Percentiles rank a stretch among this genome's conserved stretches.
Conservation (phyloP, 768 basidiomycete species). For the Podaxis sp. region DNA sequence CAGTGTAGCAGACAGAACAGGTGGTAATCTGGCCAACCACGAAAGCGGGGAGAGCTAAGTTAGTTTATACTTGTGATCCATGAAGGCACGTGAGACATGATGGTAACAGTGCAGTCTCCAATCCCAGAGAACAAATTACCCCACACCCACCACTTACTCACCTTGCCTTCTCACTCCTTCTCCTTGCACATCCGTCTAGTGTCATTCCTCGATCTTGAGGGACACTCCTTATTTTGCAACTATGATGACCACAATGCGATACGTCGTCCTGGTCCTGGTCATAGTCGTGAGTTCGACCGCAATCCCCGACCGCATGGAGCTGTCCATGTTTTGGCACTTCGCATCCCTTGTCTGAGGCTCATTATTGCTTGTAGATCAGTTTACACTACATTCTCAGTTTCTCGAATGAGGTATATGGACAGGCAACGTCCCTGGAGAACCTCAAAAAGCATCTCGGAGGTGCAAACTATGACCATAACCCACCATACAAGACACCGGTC, state of each 20-base stretch:
- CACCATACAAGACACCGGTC: conserved; percentile 56
- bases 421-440: conserved; percentile 47
- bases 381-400: conserved; percentile 64
- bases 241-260: conserved; percentile 58
- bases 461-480: conserved; percentile 15
- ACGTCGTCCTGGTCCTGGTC: conserved; percentile 44
- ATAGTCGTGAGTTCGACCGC: conserved; percentile 33
- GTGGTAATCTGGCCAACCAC: background rate
- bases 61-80: background rate
- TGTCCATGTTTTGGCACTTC: background rate
- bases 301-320: background rate
- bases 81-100: background rate
- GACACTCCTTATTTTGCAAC: conserved; percentile 15
- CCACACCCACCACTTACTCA: background rate
- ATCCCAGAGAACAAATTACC: background rate
- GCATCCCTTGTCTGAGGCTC: background rate
- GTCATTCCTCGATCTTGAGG: conserved; percentile 10
- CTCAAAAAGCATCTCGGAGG: conserved; percentile 34
- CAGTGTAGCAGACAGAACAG: background rate
- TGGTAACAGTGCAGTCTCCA: background rate
- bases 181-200: background rate
- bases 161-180: background rate
- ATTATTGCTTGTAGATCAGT: conserved; percentile 31
- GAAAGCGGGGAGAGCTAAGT: background rate
- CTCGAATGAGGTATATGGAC: conserved; percentile 61